Evolutionary conservation across 2,329 filamentous ascomycete species (phyloP), one percentile per base, ranked within the genome.

Genomic region (Aplosporella prunicola): DNA sequence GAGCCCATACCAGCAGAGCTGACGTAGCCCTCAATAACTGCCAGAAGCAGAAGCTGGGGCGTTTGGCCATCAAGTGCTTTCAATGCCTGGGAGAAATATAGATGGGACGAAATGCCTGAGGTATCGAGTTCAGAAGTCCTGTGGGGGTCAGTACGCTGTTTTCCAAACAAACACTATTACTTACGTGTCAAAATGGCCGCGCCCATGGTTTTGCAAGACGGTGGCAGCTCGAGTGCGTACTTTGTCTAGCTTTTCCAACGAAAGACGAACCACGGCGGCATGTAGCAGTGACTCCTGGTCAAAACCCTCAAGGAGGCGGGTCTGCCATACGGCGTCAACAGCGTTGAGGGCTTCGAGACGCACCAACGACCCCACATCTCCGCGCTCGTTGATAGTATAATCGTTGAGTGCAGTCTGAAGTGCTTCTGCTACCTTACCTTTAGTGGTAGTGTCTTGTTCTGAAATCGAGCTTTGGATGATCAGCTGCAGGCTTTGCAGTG

Each of bases 241-340:
- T 44, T 85, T 82, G 57, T 96, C 89, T 2, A 96, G 70, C 55
- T 93, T 95, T 60, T 98, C 91, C 1, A 83, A 75, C 2, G 86
- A 79, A 10, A 96, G 69, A 1, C 87, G 74, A 20, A 84, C 64
- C 3, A 75, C 53, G 31, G 65, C 62, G 10, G 52, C 51, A 26
- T 52, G 48, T n/a, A 62, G 40, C 6, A 47, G 20, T 23, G 11
- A 25, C 9, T 34, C 4, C 43, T 43, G 13, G 55, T 43, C 8
- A 47, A 30, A 9, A 35, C 46, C 20, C 40, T 40, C n/a, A 4
- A 33, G 24, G 5, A 39, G 18, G 10, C 37, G 30, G 8, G 18
- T 15, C 13, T 42, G 41, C 51, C 55, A 62, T 5, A 54, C 56
- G 22, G 52, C 53, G 61, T 72, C 76, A 2, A 86, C 67, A 2